Conservation (phyloP, 352 stramenopile species). For the Stramenopiles sp. region DNA sequence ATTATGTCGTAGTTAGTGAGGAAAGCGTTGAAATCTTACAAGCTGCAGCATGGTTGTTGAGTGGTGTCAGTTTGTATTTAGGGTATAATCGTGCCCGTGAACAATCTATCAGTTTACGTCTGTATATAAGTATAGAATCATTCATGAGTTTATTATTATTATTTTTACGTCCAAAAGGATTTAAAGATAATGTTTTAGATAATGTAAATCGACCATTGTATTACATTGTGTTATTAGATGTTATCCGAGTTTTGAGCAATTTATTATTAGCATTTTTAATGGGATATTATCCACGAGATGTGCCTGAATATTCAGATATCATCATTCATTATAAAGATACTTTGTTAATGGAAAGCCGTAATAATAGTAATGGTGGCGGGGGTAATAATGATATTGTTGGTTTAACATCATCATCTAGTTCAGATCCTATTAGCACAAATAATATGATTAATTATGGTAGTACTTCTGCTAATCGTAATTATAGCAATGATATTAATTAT, state of each 20-base stretch:
- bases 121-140: neutral
- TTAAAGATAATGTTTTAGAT: neutral
- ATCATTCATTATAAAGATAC: neutral
- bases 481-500: neutral
- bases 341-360: neutral
- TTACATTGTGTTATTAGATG: slow-evolving; percentile 2
- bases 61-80: neutral
- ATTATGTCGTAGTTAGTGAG: neutral
- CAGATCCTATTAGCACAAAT: neutral
- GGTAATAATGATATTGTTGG: neutral
- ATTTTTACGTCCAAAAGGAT: neutral
- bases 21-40: neutral
- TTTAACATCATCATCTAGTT: neutral
- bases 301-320: neutral
- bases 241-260: neutral
- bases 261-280: slow-evolving; percentile 4
- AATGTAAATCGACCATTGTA: neutral
- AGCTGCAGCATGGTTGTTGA: neutral
- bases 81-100: neutral
- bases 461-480: neutral
- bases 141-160: neutral
- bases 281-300: neutral
- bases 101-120: neutral
- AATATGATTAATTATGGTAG: neutral
- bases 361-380: neutral